Evolutionary conservation across 768 basidiomycete genomes (phyloP).

Genomic region (Suillus sp.): DNA sequence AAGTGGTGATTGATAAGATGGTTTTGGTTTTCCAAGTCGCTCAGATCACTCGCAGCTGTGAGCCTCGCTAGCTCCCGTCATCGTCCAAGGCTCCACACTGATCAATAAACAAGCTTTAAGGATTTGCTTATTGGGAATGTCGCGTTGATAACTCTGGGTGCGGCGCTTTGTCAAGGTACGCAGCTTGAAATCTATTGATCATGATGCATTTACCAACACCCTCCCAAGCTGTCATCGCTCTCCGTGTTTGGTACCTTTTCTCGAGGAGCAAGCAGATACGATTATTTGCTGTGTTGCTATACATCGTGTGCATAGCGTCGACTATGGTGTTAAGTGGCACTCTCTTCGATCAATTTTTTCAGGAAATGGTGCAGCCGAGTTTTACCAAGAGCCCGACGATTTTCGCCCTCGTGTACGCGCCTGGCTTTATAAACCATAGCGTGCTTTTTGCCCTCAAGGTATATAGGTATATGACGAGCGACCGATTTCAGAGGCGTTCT

Average conservation of each 20-base stretch:
- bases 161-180: slow-evolving; percentile 15
- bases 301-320: background rate
- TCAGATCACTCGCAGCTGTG: slow-evolving; percentile 8
- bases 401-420: slow-evolving; percentile 1
- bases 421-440: slow-evolving; percentile 9
- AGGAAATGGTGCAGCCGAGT: slow-evolving; percentile 3
- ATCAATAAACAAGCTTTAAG: background rate
- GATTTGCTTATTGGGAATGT: background rate
- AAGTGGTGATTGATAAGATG: background rate
- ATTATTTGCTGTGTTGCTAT: slow-evolving; percentile 5
- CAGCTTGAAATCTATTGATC: background rate
- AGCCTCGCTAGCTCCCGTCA: background rate
- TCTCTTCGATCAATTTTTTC: background rate
- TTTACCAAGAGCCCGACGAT: background rate
- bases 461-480: slow-evolving; percentile 11
- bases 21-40: background rate
- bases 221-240: slow-evolving; percentile 11
- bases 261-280: slow-evolving; percentile 4
- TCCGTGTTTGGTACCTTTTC: slow-evolving; percentile 19
- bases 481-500: slow-evolving; percentile 7
- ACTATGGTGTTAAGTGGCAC: background rate
- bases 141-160: background rate
- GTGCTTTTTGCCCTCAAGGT: slow-evolving; percentile 14
- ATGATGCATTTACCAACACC: background rate
- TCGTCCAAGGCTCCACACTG: background rate